Evolutionary conservation across 352 stramenopile species (phyloP), one percentile per base, ranked within the genome.

Genomic region (Pythium sp.): DNA sequence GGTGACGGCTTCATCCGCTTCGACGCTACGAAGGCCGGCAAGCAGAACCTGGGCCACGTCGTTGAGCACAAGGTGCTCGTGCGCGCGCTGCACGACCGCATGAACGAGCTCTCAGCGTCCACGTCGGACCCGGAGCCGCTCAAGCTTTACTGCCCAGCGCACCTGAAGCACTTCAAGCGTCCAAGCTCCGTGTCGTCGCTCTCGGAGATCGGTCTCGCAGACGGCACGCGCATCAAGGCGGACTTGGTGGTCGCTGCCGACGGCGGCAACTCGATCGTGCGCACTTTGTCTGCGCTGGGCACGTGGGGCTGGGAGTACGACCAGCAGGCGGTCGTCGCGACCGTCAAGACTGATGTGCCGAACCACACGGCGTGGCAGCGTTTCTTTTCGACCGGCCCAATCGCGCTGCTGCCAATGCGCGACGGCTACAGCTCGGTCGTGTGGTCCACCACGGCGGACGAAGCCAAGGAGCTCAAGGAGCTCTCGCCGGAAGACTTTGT

Each of bases 261-360:
- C 64, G 92, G 92, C 53, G 90, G 85, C 64, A 92, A 93, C 73
- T 98, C 91, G 69, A 90, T 95, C 72, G 81, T 95, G 56, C 89
- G 91, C 57, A 87, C 82, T 69, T 76, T 97, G 47, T 88, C 89
- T 62, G 89, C 86, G 8, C 78, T 98, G 20, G 82, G 85, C 64
- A 96, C 88, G 4, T 98, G 88, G 86, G 93, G 91, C 55, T 98
- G 90, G 91, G 86, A 94, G 67, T 98, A 98, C 75, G 91, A 96
- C 72, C 93, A 98, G 69, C 81, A 95, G 60, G 93, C 91, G 0
- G 82, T 98, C 22, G 93, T 98, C n/a, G 86, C 87, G 4, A 97
- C 90, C 12, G 87, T 98, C 66, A 95, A 93, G 80, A 95, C 84
- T 3, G 86, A 91, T 66, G 63, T 74, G n/a, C 70, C 80, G 26